Evolutionary conservation across 208 protist genomes (phyloP), one percentile per base, ranked within the genome.

Genomic region (Acanthamoeba quina): DNA sequence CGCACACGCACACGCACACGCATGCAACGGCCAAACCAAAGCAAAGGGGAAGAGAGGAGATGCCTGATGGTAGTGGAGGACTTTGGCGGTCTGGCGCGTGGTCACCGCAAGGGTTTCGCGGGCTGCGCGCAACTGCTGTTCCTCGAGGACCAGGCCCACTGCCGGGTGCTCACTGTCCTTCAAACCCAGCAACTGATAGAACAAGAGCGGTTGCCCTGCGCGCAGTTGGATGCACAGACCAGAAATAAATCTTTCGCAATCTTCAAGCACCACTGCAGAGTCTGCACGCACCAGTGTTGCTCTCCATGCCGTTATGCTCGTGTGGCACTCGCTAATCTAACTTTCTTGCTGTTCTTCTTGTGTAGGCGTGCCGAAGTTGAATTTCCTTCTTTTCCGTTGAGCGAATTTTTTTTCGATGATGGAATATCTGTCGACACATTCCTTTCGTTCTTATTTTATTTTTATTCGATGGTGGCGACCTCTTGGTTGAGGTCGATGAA

Each of bases 11-110:
- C 15, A 3, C 66, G 15, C 66, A 34, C 1, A 31, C 31, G 29
- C n/a, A 60, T 37, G 24, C 9, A 21, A 29, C 5, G 21, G 15
- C 0, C 3, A 29, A 68, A 4, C 2, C 26, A 31, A 68, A 31
- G 9, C 9, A 13, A 78, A 29, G 29, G 41, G 31, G 9, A 37
- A 19, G 47, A 44, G 70, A 29, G 29, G 60, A 52, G 13, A 13
- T 80, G 41, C 70, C 70, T 80, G 70, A 49, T 80, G 70, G 41
- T 80, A 80, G 70, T 80, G 70, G 10, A 80, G 70, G 10, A 80
- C 37, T 49, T 80, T 80, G 70, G 70, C 70, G n/a, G 70, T 80
- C 34, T 80, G 70, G 6, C 70, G 70, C 31, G n/a, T 15, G 70
- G 17, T 80, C 13, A 80, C 34, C 9, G 31, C 34, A 24, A 80